phyloP scores from a whole-genome alignment of 352 stramenopile genomes.

The Albugo laibachii region DNA sequence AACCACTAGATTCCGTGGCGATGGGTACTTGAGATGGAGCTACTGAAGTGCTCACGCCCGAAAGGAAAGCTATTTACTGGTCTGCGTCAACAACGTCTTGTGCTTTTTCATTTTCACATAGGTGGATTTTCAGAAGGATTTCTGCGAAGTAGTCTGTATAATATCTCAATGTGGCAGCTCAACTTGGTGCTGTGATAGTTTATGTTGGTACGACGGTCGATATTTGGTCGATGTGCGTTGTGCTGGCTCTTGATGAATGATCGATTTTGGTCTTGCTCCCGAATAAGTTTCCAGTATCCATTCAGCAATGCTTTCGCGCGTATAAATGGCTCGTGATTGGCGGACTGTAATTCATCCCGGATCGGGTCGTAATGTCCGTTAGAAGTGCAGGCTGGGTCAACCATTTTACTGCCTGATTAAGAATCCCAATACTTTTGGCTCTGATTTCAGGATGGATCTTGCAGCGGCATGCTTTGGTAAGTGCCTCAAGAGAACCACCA shows the following conservation, averaged over 20 bases:
- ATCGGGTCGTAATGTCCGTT: slow-evolving; percentile 52
- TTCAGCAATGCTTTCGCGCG: slow-evolving; percentile 60
- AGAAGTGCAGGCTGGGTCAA: slow-evolving; percentile 46
- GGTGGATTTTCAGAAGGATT: slow-evolving; percentile 77
- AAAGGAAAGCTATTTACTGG: slow-evolving; percentile 57
- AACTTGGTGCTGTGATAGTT: slow-evolving; percentile 58
- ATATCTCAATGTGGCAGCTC: slow-evolving; percentile 42
- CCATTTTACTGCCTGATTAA: background rate
- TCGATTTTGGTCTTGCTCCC: slow-evolving; percentile 65
- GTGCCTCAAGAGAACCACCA: slow-evolving; percentile 59
- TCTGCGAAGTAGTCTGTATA: slow-evolving; percentile 69
- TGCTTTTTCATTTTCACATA: slow-evolving; percentile 73
- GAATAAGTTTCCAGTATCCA: slow-evolving; percentile 59
- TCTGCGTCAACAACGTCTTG: slow-evolving; percentile 34
- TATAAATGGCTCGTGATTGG: slow-evolving; percentile 73
- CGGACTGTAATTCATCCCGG: slow-evolving; percentile 45
- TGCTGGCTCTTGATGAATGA: slow-evolving; percentile 1
- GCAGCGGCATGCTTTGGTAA: slow-evolving; percentile 63
- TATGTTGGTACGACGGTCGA: slow-evolving; percentile 46
- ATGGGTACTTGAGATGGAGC: slow-evolving; percentile 48
- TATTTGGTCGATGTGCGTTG: slow-evolving; percentile 1
- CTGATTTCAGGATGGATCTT: slow-evolving; percentile 42
- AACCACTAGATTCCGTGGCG: slow-evolving; percentile 34
- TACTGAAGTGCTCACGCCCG: slow-evolving; percentile 20
- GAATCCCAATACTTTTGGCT: background rate